Percentiles rank a stretch among this genome's conserved stretches.
These are phyloP conservation scores for Candida dajiaensis DNA, from an alignment of 805 yeast genomes.

Conservation along the genomic window DNA sequence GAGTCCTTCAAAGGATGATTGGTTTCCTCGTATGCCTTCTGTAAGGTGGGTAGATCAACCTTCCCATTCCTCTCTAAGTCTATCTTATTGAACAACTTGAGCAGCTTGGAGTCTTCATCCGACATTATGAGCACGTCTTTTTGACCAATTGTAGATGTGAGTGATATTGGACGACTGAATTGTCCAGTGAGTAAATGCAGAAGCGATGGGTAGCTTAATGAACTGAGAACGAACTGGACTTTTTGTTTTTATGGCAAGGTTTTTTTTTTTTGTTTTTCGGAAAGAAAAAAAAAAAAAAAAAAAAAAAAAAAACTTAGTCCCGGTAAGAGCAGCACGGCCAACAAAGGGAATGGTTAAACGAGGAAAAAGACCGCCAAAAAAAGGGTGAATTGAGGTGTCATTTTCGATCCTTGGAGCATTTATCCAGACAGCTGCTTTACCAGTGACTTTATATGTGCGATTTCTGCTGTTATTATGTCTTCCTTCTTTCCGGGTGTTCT, in stretches of 20 bases:
- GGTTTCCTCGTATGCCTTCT: constrained; percentile 32
- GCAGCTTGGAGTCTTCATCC: constrained; percentile 5
- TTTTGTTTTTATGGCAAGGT: background rate
- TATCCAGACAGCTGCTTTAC: background rate
- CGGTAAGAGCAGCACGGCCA: background rate
- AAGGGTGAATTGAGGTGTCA: background rate
- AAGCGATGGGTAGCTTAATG: background rate
- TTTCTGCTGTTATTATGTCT: background rate
- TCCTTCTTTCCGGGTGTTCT: background rate
- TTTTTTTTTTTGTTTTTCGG: background rate
- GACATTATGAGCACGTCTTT: background rate
- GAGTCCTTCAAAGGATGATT: constrained; percentile 63
- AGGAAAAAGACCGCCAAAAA: background rate
- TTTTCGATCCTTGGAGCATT: background rate
- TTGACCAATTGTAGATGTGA: background rate
- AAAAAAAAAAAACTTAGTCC: too few relatives aligned
- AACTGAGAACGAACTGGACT: too few relatives aligned
- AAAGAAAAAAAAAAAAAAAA: too few relatives aligned
- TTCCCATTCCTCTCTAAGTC: constrained; percentile 35
- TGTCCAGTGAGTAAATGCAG: background rate
- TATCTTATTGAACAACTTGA: constrained; percentile 35
- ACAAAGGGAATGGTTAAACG: background rate
- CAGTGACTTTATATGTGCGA: background rate
- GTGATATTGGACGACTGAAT: background rate
- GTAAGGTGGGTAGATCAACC: constrained; percentile 31